These are phyloP conservation scores for Tetradesmus obliquus DNA, from an alignment of 139 green algal genomes.

Conservation along the genomic window DNA sequence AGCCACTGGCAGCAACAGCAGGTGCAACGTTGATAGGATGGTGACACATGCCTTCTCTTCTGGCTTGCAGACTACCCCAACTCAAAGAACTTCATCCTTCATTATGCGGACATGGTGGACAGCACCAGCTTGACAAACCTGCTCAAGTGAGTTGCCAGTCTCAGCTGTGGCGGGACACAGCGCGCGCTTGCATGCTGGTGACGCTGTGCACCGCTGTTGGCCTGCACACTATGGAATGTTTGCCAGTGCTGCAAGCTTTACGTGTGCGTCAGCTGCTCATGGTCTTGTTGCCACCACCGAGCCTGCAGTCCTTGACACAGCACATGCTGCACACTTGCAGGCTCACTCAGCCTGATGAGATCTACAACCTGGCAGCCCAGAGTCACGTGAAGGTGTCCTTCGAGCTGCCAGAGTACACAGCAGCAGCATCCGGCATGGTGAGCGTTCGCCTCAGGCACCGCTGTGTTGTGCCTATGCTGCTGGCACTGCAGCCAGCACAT, in stretches of 20 bases:
- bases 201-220: background rate
- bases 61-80: conserved; percentile 36
- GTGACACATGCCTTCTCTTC: background rate
- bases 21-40: background rate
- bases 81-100: conserved; percentile 58
- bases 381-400: conserved; percentile 84
- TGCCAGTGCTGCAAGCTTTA: too few relatives aligned
- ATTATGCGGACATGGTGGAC: conserved; percentile 80
- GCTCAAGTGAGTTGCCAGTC: conserved; percentile 42
- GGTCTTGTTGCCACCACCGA: too few relatives aligned
- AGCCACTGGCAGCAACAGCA: background rate
- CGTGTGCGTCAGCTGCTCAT: too few relatives aligned
- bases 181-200: background rate
- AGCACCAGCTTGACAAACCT: conserved; percentile 53
- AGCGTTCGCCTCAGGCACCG: conserved; percentile 29
- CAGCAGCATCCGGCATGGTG: conserved; percentile 65
- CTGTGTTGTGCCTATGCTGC: background rate
- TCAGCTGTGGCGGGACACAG: background rate
- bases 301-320: too few relatives aligned
- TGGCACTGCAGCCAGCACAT: background rate
- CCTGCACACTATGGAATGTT: background rate
- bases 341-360: conserved; percentile 66
- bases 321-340: conserved; percentile 14
- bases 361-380: conserved; percentile 89
- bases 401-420: conserved; percentile 81